These are phyloP conservation scores for Mortierella sp. DNA, from an alignment of 371 early-diverging fungal species.

Conservation along the genomic window DNA sequence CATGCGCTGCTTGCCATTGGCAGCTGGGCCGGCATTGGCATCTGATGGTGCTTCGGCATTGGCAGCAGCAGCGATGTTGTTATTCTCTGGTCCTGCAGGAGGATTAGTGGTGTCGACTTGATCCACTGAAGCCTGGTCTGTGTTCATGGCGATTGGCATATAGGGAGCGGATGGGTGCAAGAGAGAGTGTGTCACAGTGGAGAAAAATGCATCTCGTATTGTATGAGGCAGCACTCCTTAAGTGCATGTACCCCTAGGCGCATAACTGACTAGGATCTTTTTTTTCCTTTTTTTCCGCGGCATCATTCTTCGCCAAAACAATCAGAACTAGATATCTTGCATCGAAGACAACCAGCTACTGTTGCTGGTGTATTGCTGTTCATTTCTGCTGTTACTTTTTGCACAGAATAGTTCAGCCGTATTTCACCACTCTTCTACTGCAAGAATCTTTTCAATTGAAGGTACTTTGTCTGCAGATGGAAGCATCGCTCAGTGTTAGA, in stretches of 20 bases:
- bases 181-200: background rate
- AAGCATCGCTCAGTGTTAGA: no score
- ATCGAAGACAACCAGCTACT: no score
- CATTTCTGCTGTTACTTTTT: no score
- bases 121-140: background rate
- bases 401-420: no score
- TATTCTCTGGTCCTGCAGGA: background rate
- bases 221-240: slow-evolving; percentile 17
- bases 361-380: no score
- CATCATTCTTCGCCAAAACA: background rate
- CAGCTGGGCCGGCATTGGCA: background rate
- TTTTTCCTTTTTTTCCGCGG: no score
- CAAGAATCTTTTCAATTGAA: no score
- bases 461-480: no score
- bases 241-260: slow-evolving; percentile 10
- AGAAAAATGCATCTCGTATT: background rate
- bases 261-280: background rate
- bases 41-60: background rate
- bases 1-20: slow-evolving; percentile 11
- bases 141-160: background rate
- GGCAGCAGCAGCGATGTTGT: background rate
- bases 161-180: background rate
- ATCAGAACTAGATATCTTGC: background rate
- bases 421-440: no score
- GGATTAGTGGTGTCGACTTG: background rate